A percentile compares a stretch with the other conserved stretches of the same genome.
These are phyloP conservation scores for Starmerella bombi DNA, from an alignment of 805 yeast species.

Conservation along the genomic window DNA sequence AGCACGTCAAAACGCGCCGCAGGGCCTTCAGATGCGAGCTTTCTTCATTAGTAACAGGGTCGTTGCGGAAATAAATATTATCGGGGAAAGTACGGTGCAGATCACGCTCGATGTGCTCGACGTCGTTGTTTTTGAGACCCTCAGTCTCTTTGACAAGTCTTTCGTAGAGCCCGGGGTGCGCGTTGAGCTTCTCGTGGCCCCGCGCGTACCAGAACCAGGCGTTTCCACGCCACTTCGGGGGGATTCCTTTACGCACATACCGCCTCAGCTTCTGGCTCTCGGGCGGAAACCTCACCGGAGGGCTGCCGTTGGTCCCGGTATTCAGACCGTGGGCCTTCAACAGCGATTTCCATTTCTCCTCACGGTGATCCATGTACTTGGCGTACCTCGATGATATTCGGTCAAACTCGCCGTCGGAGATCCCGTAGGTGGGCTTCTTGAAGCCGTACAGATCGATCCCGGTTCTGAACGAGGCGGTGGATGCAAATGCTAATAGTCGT, in stretches of 20 bases:
- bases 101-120: constrained; percentile 90
- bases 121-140: constrained; percentile 49
- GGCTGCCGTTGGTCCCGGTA: constrained; percentile 30
- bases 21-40: constrained; percentile 34
- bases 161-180: constrained; percentile 63
- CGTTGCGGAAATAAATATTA: constrained; percentile 59
- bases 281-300: constrained; percentile 28
- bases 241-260: constrained; percentile 80
- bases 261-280: constrained; percentile 39
- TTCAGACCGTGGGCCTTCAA: constrained; percentile 55
- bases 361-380: constrained; percentile 47
- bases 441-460: constrained; percentile 72
- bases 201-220: constrained; percentile 95
- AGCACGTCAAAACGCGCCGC: constrained; percentile 70
- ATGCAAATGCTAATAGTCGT: constrained; percentile 6
- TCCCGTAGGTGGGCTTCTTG: constrained; percentile 46
- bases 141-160: constrained; percentile 47
- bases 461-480: constrained; percentile 12
- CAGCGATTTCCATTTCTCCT: constrained; percentile 61
- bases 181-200: constrained; percentile 60
- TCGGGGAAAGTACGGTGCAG: constrained; percentile 92
- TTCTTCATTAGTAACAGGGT: constrained; percentile 33
- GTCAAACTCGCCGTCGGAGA: constrained; percentile 47
- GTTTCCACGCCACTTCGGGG: constrained; percentile 93
- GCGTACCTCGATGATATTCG: constrained; percentile 64